Evolutionary conservation across 257 asterid genomes (phyloP).

Genomic region (Orobanche coerulescens): DNA sequence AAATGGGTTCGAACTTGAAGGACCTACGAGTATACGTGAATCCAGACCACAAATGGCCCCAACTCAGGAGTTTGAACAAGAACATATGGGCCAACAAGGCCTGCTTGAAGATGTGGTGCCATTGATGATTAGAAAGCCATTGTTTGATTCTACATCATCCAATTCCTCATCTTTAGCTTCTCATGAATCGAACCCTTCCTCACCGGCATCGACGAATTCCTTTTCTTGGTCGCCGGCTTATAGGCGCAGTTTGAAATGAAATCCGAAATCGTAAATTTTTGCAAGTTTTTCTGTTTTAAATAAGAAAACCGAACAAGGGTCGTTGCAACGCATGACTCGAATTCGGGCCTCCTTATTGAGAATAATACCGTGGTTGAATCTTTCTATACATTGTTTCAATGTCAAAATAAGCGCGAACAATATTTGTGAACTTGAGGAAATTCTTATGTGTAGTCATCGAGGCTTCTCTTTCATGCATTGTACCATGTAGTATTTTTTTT

Average conservation of each 20-base stretch:
- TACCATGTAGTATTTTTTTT: too few relatives aligned
- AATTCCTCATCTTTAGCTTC: conserved; percentile 46
- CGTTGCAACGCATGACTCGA: too few relatives aligned
- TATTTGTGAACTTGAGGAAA: too few relatives aligned
- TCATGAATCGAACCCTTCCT: conserved; percentile 34
- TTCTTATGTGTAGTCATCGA: too few relatives aligned
- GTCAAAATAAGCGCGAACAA: too few relatives aligned
- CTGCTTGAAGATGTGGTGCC: conserved; percentile 94
- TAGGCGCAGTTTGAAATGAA: conserved; percentile 16
- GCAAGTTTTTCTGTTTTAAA: too few relatives aligned
- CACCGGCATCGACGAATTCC: conserved; percentile 54
- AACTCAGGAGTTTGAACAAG: conserved; percentile 10
- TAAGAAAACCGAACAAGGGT: too few relatives aligned
- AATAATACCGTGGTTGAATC: too few relatives aligned
- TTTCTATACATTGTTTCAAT: too few relatives aligned
- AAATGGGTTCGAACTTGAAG: conserved; percentile 23
- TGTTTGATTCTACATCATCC: conserved; percentile 21
- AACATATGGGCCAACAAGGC: conserved; percentile 36
- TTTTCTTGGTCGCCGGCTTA: conserved; percentile 43
- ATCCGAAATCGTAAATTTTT: too few relatives aligned
- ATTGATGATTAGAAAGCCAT: conserved; percentile 52
- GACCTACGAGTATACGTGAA: not conserved
- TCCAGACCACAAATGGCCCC: conserved; percentile 13
- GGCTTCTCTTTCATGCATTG: too few relatives aligned
- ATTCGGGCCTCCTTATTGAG: too few relatives aligned